These are phyloP conservation scores for Polychaeton citri DNA, from an alignment of 2,329 filamentous ascomycete species.

Conservation along the genomic window DNA sequence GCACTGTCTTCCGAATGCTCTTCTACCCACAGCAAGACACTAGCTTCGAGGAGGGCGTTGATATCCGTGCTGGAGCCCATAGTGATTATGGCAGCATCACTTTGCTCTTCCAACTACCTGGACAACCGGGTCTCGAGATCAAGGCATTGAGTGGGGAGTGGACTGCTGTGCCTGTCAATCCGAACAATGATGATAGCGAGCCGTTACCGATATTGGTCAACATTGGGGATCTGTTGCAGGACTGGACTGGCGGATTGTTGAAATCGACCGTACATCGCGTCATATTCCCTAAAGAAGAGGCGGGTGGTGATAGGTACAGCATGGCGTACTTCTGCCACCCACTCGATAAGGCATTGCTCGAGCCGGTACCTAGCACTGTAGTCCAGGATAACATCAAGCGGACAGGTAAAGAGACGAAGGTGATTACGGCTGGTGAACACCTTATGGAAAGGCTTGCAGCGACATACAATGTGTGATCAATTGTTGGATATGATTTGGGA, in stretches of 20 bases:
- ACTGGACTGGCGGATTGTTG: conserved; percentile 83
- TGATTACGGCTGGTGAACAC: conserved; percentile 47
- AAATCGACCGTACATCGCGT: conserved; percentile 84
- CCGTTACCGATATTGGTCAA: conserved; percentile 52
- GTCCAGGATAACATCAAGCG: conserved; percentile 28
- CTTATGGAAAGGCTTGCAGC: conserved; percentile 43
- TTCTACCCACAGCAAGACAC: conserved; percentile 22
- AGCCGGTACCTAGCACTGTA: conserved; percentile 40
- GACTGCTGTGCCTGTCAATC: conserved; percentile 32
- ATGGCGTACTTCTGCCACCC: conserved; percentile 54
- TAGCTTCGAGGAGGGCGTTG: conserved; percentile 33
- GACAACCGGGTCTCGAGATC: conserved; percentile 79
- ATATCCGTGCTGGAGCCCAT: conserved; percentile 81
- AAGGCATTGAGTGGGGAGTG: conserved; percentile 39
- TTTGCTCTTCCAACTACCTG: conserved; percentile 68
- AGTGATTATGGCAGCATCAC: conserved; percentile 67
- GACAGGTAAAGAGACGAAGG: conserved; percentile 19
- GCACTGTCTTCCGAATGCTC: conserved; percentile 42
- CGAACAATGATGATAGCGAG: conserved; percentile 8
- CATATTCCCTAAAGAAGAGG: conserved; percentile 43
- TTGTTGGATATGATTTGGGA: neutral
- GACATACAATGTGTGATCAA: conserved; percentile 36
- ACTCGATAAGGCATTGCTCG: conserved; percentile 39
- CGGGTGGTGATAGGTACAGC: conserved; percentile 35
- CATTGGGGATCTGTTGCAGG: conserved; percentile 60